These are phyloP conservation scores for Mycena kentingensis DNA, from an alignment of 768 basidiomycete genomes.

Conservation along the genomic window DNA sequence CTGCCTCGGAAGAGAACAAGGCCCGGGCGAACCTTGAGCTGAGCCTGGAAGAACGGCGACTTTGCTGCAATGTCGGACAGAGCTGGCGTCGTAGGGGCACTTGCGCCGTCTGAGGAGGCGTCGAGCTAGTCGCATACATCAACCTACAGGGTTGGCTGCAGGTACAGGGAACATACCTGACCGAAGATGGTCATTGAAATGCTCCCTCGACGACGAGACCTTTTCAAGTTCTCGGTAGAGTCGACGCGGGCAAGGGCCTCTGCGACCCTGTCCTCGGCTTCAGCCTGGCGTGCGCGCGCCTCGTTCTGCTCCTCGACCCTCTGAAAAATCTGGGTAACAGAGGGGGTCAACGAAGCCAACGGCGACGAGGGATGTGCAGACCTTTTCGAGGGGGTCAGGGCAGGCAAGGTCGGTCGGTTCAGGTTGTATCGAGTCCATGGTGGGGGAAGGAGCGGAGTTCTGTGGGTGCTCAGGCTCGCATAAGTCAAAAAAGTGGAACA, in stretches of 20 bases:
- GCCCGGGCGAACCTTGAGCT: conserved; percentile 40
- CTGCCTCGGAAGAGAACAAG: conserved; percentile 1
- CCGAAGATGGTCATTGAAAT: conserved; percentile 65
- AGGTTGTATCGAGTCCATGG: background rate
- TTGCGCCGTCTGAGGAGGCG: conserved; percentile 26
- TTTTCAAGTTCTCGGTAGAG: conserved; percentile 31
- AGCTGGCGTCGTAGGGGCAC: conserved; percentile 35
- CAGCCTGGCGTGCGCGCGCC: conserved; percentile 44
- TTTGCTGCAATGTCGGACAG: conserved; percentile 44
- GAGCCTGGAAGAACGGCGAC: conserved; percentile 49
- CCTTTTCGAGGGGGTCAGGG: conserved; percentile 37
- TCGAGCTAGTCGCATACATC: conserved; percentile 21
- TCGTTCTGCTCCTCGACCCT: conserved; percentile 60
- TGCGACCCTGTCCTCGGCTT: conserved; percentile 16
- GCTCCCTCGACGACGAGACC: conserved; percentile 47
- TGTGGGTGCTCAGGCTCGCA: background rate
- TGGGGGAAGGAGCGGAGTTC: background rate
- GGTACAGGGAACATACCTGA: conserved; percentile 35
- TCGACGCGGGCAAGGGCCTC: conserved; percentile 22
- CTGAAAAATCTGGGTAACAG: conserved; percentile 51
- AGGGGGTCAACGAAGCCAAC: background rate
- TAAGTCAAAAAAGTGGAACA: background rate
- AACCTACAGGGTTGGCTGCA: conserved; percentile 6
- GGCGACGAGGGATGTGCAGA: conserved; percentile 10
- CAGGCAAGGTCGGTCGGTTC: conserved; percentile 10